Base-by-base conservation (phyloP, 352 stramenopile genomes). In the Phytophthora capsici region DNA sequence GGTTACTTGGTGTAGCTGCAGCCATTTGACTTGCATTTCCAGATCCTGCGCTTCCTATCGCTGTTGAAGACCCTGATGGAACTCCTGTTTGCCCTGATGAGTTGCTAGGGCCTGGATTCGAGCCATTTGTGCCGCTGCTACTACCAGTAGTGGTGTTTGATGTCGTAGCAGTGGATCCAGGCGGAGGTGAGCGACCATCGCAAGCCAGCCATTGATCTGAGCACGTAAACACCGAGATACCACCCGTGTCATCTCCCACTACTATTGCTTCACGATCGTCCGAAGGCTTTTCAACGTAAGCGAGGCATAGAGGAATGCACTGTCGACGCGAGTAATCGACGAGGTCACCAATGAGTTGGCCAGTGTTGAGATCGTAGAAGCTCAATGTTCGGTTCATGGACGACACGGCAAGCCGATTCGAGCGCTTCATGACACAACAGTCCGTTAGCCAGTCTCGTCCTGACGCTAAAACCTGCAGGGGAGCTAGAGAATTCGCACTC, bases 361-460 rank as follows among this genome's bases (percentile, higher is more conserved):
- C 78, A 1, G 81, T 89, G 26, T 70, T 70, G 8, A 94, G 71
- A 46, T 95, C 88, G 67, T 92, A 93, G 51, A 95, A 88, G 22
- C 75, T 76, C 10, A 95, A 62, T 16, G 82, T 88, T 25, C 78
- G 80, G 47, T 92, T 90, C 78, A 93, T 93, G 48, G 83, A 93
- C 13, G 82, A 76, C 20, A 95, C 78, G 0, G 84, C 86, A n/a
- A 95, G 64, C 0, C 86, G 84, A 56, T 95, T 94, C 8, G 82
- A 93, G 20, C 81, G 75, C 43, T 84, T 82, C 87, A 95, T 95
- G 48, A 91, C 77, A 38, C 78, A 87, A 53, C 76, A 87, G 53
- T 93, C 84, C 0, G 85, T 94, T 38, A 95, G 69, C 85, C 85
- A 94, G 66, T 93, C 86, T 43, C 84, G 84, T 12, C 82, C 79